Percentiles rank a stretch among this genome's conserved stretches.
Conservation (phyloP, 345 rosid genomes). For the Geranium brycei region DNA sequence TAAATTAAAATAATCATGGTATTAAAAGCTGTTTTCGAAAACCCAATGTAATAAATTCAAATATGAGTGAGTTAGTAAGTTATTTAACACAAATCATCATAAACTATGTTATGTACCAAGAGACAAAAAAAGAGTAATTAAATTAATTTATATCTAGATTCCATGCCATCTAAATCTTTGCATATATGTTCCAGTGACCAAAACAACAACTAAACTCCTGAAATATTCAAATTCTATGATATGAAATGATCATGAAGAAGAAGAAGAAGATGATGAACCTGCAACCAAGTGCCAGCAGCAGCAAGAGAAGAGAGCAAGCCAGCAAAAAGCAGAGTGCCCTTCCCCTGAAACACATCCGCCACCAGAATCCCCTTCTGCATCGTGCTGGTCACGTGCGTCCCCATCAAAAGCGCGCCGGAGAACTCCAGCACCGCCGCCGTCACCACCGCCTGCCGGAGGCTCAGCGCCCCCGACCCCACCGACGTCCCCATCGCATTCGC, state of each 20-base stretch:
- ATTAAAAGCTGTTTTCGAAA: no score
- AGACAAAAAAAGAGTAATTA: no score
- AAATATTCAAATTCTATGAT: neutral
- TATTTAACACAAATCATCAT: no score
- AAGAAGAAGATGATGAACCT: conserved; percentile 32
- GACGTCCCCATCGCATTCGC: conserved; percentile 98
- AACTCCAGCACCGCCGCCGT: conserved; percentile 80
- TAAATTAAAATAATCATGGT: no score
- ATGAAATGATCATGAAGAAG: no score
- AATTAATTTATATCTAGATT: no score
- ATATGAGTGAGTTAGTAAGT: no score
- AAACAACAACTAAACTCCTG: neutral
- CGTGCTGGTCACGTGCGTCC: conserved; percentile 78
- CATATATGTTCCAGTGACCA: no score
- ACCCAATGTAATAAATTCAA: no score
- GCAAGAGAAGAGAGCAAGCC: conserved; percentile 77
- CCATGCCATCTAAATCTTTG: no score
- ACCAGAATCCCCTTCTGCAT: conserved; percentile 92
- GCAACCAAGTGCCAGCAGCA: conserved; percentile 93
- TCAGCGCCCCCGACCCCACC: conserved; percentile 77
- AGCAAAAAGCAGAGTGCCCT: conserved; percentile 57
- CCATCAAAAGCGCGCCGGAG: conserved; percentile 87
- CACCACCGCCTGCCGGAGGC: conserved; percentile 61
- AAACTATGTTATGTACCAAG: no score
- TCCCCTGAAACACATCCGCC: conserved; percentile 75